These are phyloP conservation scores for Phaseolus lunatus DNA, from an alignment of 306 rosid genomes.

Conservation along the genomic window DNA sequence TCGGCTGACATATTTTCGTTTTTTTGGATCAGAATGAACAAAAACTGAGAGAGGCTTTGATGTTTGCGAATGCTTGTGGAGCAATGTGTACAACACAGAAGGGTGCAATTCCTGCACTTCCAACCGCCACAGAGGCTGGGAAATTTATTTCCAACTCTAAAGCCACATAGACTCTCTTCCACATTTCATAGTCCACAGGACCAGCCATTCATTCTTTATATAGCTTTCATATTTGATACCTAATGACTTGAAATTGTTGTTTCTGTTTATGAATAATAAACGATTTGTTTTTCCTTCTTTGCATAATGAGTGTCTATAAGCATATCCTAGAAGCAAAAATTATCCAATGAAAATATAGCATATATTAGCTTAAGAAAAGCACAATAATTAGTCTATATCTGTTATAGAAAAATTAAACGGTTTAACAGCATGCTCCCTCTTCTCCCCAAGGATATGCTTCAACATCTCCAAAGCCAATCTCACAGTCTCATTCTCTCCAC, in stretches of 20 bases:
- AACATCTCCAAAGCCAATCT: slow-evolving; percentile 64
- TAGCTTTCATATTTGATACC: neutral
- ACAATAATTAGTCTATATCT: too few species aligned
- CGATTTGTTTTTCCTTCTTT: neutral
- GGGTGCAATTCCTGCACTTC: slow-evolving; percentile 84
- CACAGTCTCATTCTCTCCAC: slow-evolving; percentile 61
- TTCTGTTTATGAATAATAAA: slow-evolving; percentile 21
- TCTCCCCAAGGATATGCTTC: slow-evolving; percentile 54
- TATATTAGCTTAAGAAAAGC: too few species aligned
- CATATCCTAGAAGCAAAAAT: neutral
- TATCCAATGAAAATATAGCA: neutral
- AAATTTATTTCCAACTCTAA: slow-evolving; percentile 51
- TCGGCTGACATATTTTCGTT: slow-evolving; percentile 5
- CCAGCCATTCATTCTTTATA: slow-evolving; percentile 4
- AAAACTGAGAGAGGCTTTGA: slow-evolving; percentile 66
- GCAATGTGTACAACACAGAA: slow-evolving; percentile 69
- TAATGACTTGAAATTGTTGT: neutral
- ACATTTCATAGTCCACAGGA: slow-evolving; percentile 16
- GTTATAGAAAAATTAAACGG: too few species aligned
- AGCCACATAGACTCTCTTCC: slow-evolving; percentile 36
- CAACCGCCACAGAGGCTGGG: slow-evolving; percentile 51
- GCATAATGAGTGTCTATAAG: neutral
- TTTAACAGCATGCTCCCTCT: slow-evolving; percentile 58
- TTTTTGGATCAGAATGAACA: slow-evolving; percentile 52
- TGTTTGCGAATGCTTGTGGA: slow-evolving; percentile 71